Evolutionary conservation across 2,329 filamentous ascomycete genomes (phyloP), one percentile per base, ranked within the genome.

Genomic region (Fusarium sororula): DNA sequence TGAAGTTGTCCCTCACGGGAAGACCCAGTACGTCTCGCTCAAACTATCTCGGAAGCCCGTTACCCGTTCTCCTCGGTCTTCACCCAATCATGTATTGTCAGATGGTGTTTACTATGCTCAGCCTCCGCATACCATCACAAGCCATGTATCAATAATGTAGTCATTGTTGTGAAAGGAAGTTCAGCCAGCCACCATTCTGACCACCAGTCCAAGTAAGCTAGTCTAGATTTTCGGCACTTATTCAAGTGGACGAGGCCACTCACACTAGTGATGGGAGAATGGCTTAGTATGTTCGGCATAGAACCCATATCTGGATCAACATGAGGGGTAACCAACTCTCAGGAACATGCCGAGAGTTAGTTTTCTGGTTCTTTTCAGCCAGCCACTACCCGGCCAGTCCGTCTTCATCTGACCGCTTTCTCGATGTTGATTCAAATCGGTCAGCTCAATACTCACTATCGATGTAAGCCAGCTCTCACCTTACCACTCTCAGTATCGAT

Each of bases 171-270:
- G 6, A 13, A 2, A 7, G 10, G 13, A 45, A 11, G 11, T 13
- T 35, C 54, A 45, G 54, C 54, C 38, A 56, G 37, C 26, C 38
- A 44, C 22, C 8, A 51, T 35, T 51, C 48, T 51, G 30, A 35
- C 48, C 48, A 51, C 48, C 22, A 35, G 5, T 24, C 13, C 7
- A 6, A 18, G 11, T 2, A 9, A 3, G 22, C 4, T 50, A n/a
- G 47, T 7, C 28, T 18, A 18, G 4, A 32, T 9, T 13, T 9
- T 18, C 47, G 22, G 22, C 17, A 24, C 13, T 24, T 6, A 24
- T 5, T 9, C 6, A 5, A 24, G 7, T 14, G 2, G 15, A 5
- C 1, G 18, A 11, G 17, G 13, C 17, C 2, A 14, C 6, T 7
- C 6, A 7, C 22, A 24, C 48, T 20, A 24, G 11, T 24, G 7